Evolutionary conservation across 805 yeast species (phyloP), one percentile per base, ranked within the genome.

Genomic region (Teunomyces barrocoloradensis): DNA sequence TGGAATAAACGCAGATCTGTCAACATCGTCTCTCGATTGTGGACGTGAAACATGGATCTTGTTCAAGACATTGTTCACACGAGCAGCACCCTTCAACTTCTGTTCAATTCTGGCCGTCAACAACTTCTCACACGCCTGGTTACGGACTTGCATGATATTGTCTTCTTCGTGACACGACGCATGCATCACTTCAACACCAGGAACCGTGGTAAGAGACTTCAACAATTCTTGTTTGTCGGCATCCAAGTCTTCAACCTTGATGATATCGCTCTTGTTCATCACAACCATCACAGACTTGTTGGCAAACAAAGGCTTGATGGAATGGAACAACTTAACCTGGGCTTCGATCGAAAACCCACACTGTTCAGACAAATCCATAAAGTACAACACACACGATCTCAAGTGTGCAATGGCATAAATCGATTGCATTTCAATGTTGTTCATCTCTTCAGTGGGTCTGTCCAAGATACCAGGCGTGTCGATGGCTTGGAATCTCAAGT

Each of bases 401-500:
- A 94, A 81, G 72, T 94, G 99, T 29, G 99, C 99, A 77, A 94
- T 90, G 52, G 99, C 99, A 63, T 94, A 94, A 63, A 94, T 94
- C 43, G 96, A 87, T 76, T 94, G 99, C 99, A 94, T 94, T 77
- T 94, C 99, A 69, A 94, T 94, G 73, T 94, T 94, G 78, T 94
- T 94, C 99, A 94, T 94, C 68, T 94, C 99, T 71, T 94, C 99
- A 39, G 97, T 90, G 51, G 99, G 99, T 69, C 98, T 84, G 72
- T 94, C 99, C 67, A 94, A 78, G 61, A 94, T 91, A 77, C 99
- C 99, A 29, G 99, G 99, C 33, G 99, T 94, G 72, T 94, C 99
- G 64, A 94, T 94, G 47, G 98, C 99, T 77, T 94, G 99, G 77
- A 94, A 94, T 64, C 99, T 80, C 64, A 94, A 77, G 70, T 94